Evolutionary conservation across 2,329 filamentous ascomycete genomes (phyloP), one percentile per base, ranked within the genome.

Genomic region (Penicillium sp.): DNA sequence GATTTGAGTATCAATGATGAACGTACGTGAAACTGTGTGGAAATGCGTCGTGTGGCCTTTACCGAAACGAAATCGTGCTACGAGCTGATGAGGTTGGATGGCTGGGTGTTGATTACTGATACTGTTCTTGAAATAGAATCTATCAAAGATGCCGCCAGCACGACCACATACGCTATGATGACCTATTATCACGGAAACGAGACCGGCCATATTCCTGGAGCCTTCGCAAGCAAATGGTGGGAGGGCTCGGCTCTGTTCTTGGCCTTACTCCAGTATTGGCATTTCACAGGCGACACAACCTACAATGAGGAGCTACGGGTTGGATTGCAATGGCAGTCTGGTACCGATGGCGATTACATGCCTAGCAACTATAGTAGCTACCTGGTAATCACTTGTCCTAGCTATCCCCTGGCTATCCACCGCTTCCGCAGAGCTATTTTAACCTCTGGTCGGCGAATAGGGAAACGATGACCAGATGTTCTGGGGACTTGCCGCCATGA

Each of bases 211-310:
- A 81, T 81, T 26, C 83, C 83, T 3, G 84, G 84, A 58, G 78
- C 84, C 55, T 78, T 92, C 33, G 85, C 87, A 5, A 90, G 89
- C 76, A 91, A 90, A 81, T 91, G 89, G 89, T 92, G 89, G 89
- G 87, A 91, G 72, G 86, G 86, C 8, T 85, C 87, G 58, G 86
- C 87, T 17, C 82, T 91, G 78, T 89, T 89, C 82, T 86, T 88
- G 65, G 85, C 87, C 0, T 79, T 90, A 68, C 81, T 91, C 42
- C 88, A 91, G 74, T 91, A 91, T 74, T 89, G 87, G 85, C 84
- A 88, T 63, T 83, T 85, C 62, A 91, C 88, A 0, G 87, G 86
- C 62, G 88, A 91, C 73, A 73, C 79, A 4, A 83, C 82, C 53
- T 91, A 88, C 77, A 90, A 90, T 74, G 72, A 82, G 8, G 81